Conservation (phyloP, 73 alveolate species). For the Paramecium bursaria region DNA sequence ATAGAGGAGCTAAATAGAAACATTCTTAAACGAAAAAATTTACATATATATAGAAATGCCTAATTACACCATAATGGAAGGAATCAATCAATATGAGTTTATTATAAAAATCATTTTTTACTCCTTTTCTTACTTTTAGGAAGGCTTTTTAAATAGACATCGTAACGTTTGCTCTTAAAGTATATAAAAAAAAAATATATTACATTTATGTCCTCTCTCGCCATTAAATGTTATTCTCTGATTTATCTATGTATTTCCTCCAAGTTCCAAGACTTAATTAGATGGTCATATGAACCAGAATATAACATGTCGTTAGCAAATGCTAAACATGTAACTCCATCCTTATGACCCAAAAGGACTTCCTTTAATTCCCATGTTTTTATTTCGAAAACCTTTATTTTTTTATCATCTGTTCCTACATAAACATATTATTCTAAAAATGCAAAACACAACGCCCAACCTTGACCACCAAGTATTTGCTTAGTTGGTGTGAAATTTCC, state of each 20-base stretch:
- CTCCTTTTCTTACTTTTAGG: constrained; percentile 61
- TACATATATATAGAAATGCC: no score
- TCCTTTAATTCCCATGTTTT: constrained; percentile 75
- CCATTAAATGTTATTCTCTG: constrained; percentile 78
- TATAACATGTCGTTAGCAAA: constrained; percentile 80
- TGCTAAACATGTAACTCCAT: constrained; percentile 82
- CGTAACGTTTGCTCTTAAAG: constrained; percentile 61
- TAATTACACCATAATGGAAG: no score
- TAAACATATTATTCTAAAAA: constrained; percentile 69
- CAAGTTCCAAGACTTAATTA: constrained; percentile 80
- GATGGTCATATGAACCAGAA: constrained; percentile 81
- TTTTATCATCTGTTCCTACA: constrained; percentile 82
- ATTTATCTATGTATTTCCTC: constrained; percentile 80
- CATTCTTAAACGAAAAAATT: no score
- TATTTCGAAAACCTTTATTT: constrained; percentile 80
- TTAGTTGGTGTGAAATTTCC: constrained; percentile 30
- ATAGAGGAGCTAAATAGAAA: no score
- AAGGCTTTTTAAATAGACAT: constrained; percentile 64
- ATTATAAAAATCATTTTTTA: no score
- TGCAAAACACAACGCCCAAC: constrained; percentile 80
- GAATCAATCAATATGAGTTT: no score
- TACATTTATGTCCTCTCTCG: constrained; percentile 77
- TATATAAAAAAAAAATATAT: neutral
- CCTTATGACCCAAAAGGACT: constrained; percentile 80
- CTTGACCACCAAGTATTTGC: neutral